Evolutionary conservation across 257 asterid genomes (phyloP), one percentile per base, ranked within the genome.

Genomic region (Verbascum thapsus): DNA sequence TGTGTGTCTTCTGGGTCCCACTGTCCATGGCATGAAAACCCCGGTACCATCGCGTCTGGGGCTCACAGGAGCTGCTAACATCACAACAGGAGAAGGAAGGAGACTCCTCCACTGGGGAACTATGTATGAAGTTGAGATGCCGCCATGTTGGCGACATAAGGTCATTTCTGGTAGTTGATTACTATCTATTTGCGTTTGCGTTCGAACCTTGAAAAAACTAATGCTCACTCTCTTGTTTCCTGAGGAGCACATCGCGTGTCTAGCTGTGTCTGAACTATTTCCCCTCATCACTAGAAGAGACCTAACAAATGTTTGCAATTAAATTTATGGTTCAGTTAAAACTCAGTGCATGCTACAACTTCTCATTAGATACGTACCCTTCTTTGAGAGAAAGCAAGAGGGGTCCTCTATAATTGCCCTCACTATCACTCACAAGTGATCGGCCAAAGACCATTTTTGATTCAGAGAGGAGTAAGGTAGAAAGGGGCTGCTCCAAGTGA

Each of bases 361-460:
- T 26, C 32, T 26, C 32, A 26, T 26, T 26, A 26, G 32, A 56
- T 35, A 57, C 81, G 12, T 73, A 88, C 96, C 96, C 96, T 74
- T 86, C 78, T 39, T 78, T 83, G 10, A 81, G 80, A 18, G 91
- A 59, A n/a, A 88, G 85, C 74, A 70, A 69, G 72, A 88, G 95
- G 0, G 90, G 81, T 22, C 92, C 96, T 73, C 65, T 80, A 66
- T 80, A 85, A 65, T 88, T 80, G 39, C 96, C 96, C 66, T 85
- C 91, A 42, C 72, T 59, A 62, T 81, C 80, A 40, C 71, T 61
- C 6, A 75, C 74, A 18, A 88, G 85, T 3, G 81, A 56, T 67
- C 86, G 83, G 23, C 96, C 96, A 34, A 85, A 85, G 15, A 86
- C 95, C 96, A 88, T 88, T 43, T 72, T 77, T 60, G 96, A 86